These are phyloP conservation scores for Chloranthus sessilifolius DNA, from an alignment of 164 flowering plant species.

Conservation along the genomic window DNA sequence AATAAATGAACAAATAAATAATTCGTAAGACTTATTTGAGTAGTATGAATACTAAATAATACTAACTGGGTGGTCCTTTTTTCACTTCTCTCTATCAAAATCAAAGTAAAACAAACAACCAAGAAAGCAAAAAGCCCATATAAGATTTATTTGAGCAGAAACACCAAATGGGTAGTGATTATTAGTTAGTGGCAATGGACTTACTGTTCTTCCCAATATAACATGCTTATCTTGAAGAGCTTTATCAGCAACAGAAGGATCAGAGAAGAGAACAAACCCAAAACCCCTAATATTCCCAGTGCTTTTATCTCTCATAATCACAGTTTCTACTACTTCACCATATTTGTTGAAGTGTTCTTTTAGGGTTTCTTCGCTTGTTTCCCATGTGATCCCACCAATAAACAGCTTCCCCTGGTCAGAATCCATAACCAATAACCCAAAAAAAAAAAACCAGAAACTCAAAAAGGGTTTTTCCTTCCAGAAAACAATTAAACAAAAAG, in stretches of 20 bases:
- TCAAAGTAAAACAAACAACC: constrained; percentile 1
- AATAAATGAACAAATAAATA: no score
- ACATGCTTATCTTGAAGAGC: constrained; percentile 56
- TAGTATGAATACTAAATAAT: no score
- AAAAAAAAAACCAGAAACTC: constrained; percentile 6
- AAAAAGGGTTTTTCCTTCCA: no score
- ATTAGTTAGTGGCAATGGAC: constrained; percentile 6
- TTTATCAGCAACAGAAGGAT: constrained; percentile 39
- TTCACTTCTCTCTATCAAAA: no score
- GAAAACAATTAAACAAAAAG: no score
- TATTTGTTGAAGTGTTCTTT: constrained; percentile 48
- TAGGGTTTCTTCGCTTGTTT: constrained; percentile 46
- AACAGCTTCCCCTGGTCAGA: constrained; percentile 50
- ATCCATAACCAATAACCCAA: constrained; percentile 21
- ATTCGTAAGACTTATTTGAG: no score
- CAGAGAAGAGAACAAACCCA: constrained; percentile 59
- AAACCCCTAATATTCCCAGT: constrained; percentile 51
- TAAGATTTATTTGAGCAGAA: background rate
- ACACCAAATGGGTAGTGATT: background rate
- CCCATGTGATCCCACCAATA: constrained; percentile 65
- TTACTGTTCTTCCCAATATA: constrained; percentile 51
- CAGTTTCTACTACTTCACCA: constrained; percentile 40
- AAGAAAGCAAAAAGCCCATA: background rate
- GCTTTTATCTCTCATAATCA: constrained; percentile 35
- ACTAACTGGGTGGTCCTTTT: no score